These are phyloP conservation scores for Cladosporium sp. DNA, from an alignment of 2,329 filamentous ascomycete species.

Conservation along the genomic window DNA sequence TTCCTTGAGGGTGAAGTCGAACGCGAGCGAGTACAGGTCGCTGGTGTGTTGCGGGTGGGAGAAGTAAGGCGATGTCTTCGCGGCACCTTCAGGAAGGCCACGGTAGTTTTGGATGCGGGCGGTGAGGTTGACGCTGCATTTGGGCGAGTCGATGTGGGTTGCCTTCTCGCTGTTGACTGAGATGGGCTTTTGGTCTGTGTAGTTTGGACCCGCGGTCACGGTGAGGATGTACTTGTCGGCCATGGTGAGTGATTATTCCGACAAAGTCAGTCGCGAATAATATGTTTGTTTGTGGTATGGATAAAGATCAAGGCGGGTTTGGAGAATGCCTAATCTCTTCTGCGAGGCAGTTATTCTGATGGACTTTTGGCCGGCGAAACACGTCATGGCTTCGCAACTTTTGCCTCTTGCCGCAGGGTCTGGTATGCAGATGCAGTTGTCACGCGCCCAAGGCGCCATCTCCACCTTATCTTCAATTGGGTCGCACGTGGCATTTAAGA, in stretches of 20 bases:
- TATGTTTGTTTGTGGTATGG: not conserved
- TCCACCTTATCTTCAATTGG: not conserved
- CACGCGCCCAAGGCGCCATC: not conserved
- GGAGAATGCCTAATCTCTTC: not conserved
- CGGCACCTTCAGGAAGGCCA: constrained; percentile 71
- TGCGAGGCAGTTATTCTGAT: constrained; percentile 2
- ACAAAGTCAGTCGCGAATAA: not conserved
- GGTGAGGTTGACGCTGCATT: constrained; percentile 68
- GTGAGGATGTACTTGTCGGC: constrained; percentile 75
- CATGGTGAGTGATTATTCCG: constrained; percentile 38
- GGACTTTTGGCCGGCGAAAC: constrained; percentile 11
- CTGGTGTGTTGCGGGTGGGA: constrained; percentile 64
- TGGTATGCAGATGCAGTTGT: not conserved
- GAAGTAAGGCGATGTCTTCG: constrained; percentile 76
- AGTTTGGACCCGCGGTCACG: constrained; percentile 78
- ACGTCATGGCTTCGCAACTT: constrained; percentile 17
- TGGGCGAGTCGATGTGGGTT: constrained; percentile 63
- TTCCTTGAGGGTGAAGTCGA: constrained; percentile 73
- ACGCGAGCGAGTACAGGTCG: constrained; percentile 84
- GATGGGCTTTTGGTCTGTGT: constrained; percentile 73
- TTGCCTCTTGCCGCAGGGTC: not conserved
- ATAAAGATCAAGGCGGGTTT: not conserved
- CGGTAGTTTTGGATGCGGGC: constrained; percentile 71
- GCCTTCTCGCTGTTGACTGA: constrained; percentile 71
- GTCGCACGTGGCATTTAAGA: not conserved